Base-by-base conservation (phyloP, 331 rosid species). In the Quercus tomentella region DNA sequence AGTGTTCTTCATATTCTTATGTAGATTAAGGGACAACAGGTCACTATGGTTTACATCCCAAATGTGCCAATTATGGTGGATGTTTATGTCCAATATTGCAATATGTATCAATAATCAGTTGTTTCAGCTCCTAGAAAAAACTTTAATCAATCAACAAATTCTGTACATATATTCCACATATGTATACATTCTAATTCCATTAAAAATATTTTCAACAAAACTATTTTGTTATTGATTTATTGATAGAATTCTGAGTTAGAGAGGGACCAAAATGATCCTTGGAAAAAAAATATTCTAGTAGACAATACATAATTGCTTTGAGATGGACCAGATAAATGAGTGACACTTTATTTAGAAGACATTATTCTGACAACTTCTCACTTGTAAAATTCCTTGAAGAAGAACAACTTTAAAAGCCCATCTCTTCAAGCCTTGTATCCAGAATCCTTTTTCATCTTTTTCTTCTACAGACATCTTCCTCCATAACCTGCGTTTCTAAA, bases 401-500 rank as follows among this genome's bases (percentile, higher is more conserved):
- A 70, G 79, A 84, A 35, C 52, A 22, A 73, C 81, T 62, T 56
- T 30, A 20, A 56, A 62, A 65, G 62, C 82, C 41, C 79, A 76
- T 81, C 81, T 81, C 78, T 79, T 84, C 76, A 80, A 75, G 70
- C 83, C 51, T 69, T 55, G 67, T 77, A 70, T 56, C 73, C 35
- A 56, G 26, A 76, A 76, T 79, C 22, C 73, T 81, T 87, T 66
- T 11, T 73, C 81, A 55, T 61, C 74, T 52, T 74, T 76, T 56
- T 60, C 81, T 54, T 67, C 89, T 94, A 92, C 81, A 91, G 85
- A 82, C 96, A 92, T 80, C 89, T 89, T 21, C 97, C 98, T 81
- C 98, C 97, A 86, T 94, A 94, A 58, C 98, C 98, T 76, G 98
- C 98, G 86, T 89, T 94, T 88, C 97, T 89, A 95, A 94, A 94